Evolutionary conservation across 352 stramenopile species (phyloP).

Genomic region (Globisporangium radiosum): DNA sequence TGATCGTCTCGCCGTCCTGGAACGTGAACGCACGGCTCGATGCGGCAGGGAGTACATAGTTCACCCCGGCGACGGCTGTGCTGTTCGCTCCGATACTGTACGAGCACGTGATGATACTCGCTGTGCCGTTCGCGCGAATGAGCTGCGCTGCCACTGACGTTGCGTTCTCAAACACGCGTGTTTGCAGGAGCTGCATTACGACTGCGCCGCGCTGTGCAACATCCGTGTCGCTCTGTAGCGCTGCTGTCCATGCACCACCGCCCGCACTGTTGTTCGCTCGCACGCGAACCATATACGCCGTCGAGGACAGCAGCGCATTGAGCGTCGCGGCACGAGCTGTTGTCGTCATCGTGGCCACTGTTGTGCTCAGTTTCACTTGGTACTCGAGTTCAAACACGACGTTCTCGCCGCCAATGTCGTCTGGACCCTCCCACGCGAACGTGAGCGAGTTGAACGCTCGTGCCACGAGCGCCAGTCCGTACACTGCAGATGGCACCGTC

Average conservation of each 20-base stretch:
- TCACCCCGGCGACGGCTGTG: slow-evolving; percentile 19
- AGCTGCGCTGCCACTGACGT: slow-evolving; percentile 25
- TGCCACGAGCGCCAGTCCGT: slow-evolving; percentile 18
- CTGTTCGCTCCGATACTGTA: slow-evolving; percentile 16
- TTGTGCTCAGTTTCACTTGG: slow-evolving; percentile 5
- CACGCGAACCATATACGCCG: slow-evolving; percentile 30
- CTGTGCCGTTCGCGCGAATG: slow-evolving; percentile 39
- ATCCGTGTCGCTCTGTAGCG: slow-evolving; percentile 26
- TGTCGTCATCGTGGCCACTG: not conserved
- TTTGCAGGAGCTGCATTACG: slow-evolving; percentile 12
- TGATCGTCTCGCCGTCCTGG: slow-evolving; percentile 22
- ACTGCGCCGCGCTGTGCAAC: slow-evolving; percentile 36
- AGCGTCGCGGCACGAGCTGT: slow-evolving; percentile 15
- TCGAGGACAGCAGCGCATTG: slow-evolving; percentile 19
- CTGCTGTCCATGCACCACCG: slow-evolving; percentile 24
- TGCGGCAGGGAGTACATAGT: slow-evolving; percentile 26
- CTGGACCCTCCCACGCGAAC: slow-evolving; percentile 29
- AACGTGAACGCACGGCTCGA: slow-evolving; percentile 24
- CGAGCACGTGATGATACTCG: slow-evolving; percentile 31
- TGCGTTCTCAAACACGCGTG: slow-evolving; percentile 36
- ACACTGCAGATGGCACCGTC: slow-evolving; percentile 29
- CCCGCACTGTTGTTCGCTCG: slow-evolving; percentile 34
- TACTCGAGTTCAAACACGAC: slow-evolving; percentile 31
- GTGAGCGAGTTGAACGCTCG: slow-evolving; percentile 25
- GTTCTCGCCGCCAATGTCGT: slow-evolving; percentile 33